Evolutionary conservation across 176 grass and related monocot genomes (phyloP).

Genomic region (barley (Hordeum vulgare)): DNA sequence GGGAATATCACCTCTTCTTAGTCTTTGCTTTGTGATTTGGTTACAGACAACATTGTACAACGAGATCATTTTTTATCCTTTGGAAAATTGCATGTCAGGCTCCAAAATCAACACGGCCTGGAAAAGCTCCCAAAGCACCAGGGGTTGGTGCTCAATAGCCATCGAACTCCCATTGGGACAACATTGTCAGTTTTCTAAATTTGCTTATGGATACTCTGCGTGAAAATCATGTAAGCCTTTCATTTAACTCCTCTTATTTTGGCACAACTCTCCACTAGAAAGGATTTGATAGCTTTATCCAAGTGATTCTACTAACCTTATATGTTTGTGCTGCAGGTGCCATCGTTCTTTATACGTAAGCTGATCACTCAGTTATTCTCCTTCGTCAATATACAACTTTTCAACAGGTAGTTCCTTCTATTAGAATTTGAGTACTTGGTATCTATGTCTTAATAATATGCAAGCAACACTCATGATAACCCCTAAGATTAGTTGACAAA

Average conservation of each 20-base stretch:
- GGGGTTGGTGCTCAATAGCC: constrained; percentile 42
- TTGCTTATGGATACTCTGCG: no score
- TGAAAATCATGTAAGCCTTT: no score
- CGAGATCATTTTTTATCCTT: not conserved
- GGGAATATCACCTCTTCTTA: constrained; percentile 83
- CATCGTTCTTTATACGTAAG: constrained; percentile 94
- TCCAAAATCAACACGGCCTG: constrained; percentile 73
- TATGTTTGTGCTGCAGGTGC: constrained; percentile 60
- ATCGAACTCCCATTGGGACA: constrained; percentile 69
- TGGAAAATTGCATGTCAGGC: constrained; percentile 48
- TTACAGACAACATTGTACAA: not conserved
- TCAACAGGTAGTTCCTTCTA: no score
- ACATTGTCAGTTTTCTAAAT: constrained; percentile 85
- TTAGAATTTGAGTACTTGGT: no score
- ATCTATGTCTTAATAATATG: no score
- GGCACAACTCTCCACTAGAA: no score
- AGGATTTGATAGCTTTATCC: no score
- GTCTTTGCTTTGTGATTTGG: constrained; percentile 37
- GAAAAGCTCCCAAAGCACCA: constrained; percentile 67
- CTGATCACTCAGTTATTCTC: constrained; percentile 93
- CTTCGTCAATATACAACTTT: constrained; percentile 97
- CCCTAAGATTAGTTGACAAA: no score
- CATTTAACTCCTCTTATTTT: no score
- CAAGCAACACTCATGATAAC: no score
- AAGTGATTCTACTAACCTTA: constrained; percentile 5